Conservation (phyloP, 495 filamentous ascomycete species). For the Hyaloscypha finlandica region DNA sequence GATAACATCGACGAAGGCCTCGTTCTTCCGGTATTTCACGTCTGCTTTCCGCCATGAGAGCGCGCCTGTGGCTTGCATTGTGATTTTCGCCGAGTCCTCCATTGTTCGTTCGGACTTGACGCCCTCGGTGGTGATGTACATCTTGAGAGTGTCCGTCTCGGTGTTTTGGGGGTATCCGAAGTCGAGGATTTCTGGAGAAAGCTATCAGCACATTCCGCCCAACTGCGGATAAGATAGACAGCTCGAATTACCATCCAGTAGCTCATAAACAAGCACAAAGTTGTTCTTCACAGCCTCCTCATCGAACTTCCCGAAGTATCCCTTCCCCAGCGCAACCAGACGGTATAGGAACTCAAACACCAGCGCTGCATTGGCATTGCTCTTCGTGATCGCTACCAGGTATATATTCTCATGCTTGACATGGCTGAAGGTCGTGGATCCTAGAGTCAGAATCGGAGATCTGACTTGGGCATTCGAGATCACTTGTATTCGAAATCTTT, state of each 20-base stretch:
- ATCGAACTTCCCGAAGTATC: conserved; percentile 99
- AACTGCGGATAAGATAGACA: background rate
- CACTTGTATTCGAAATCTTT: conserved; percentile 58
- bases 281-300: conserved; percentile 99
- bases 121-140: conserved; percentile 99
- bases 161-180: conserved; percentile 99
- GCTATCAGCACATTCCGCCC: conserved; percentile 10
- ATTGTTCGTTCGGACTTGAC: conserved; percentile 93
- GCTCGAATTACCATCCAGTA: conserved; percentile 76
- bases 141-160: conserved; percentile 97
- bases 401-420: conserved; percentile 99
- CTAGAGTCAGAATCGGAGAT: conserved; percentile 95
- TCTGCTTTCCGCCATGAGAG: conserved; percentile 95
- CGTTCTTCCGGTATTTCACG: conserved; percentile 99
- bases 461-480: conserved; percentile 98
- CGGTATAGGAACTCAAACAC: conserved; percentile 98
- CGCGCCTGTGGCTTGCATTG: conserved; percentile 98
- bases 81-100: conserved; percentile 94
- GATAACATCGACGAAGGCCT: conserved; percentile 98
- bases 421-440: conserved; percentile 98
- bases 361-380: conserved; percentile 98
- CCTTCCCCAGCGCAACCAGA: conserved; percentile 83
- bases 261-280: conserved; percentile 97
- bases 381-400: conserved; percentile 95
- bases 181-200: conserved; percentile 83